Base-by-base conservation (phyloP, 352 stramenopile genomes). In the Aphanomyces euteiches region DNA sequence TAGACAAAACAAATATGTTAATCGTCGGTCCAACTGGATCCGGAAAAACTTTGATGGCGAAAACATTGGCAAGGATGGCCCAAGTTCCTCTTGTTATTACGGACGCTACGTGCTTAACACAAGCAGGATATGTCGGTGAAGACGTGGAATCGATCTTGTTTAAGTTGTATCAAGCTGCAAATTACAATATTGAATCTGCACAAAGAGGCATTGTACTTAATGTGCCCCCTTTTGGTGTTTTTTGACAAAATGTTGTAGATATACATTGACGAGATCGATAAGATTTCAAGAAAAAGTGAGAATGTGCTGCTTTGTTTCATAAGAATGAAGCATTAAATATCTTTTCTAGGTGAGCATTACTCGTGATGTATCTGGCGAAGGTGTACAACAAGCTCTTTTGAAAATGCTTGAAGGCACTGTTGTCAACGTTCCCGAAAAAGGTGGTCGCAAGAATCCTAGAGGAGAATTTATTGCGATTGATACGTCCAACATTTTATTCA, bases 221-320 rank as follows among this genome's bases (percentile, higher is more conserved):
- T 41, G 28, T 28, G 28, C 21, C 8, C 54, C 13, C 7, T 97
- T 12, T 61, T 61, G 28, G 7, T 39, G 7, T 10, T 10, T 37
- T 61, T 45, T 37, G 15, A 13, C 19, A 45, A 28, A n/a, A 37
- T 61, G 7, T 58, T n/a, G 13, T 61, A 61, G 54, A 56, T 93
- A 36, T 99, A 99, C 80, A 97, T 99, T 74, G 97, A 99, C 73
- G 96, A 99, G 77, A 98, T 98, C 66, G 97, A 99, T 84, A 99
- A 99, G 79, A 98, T 98, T 75, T 90, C 88, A 39, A 83, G 87
- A 37, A 95, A 93, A 72, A 90, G 82, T 70, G 88, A 92, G 69
- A 92, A 90, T 76, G 87, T 90, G 92, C 86, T 38, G 10, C 12
- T 37, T 54, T 17, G 8, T 7, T 61, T 43, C 7, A 59, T 39